These are phyloP conservation scores for Luffa aegyptiaca DNA, from an alignment of 306 rosid genomes.

Conservation along the genomic window DNA sequence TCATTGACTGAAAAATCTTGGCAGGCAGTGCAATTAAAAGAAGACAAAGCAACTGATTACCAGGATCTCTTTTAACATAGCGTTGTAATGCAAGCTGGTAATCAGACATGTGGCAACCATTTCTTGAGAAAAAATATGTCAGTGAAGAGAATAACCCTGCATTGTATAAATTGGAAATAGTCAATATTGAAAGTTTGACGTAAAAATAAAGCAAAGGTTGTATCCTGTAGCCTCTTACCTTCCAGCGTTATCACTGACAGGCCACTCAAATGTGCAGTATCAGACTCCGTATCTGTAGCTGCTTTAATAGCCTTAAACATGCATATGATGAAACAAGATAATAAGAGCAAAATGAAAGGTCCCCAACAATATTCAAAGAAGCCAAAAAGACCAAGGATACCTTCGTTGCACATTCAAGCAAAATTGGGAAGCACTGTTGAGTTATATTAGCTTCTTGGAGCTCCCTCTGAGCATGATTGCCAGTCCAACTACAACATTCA, in stretches of 20 bases:
- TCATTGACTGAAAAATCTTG: not conserved
- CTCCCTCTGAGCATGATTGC: constrained; percentile 73
- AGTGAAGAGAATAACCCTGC: constrained; percentile 81
- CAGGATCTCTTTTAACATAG: constrained; percentile 52
- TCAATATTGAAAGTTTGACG: not conserved
- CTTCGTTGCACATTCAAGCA: constrained; percentile 86
- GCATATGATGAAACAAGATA: not conserved
- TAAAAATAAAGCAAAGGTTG: not conserved
- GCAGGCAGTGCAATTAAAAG: not conserved
- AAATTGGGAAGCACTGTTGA: constrained; percentile 63
- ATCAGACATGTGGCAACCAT: constrained; percentile 73
- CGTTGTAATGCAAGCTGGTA: constrained; percentile 87
- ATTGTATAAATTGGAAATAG: constrained; percentile 20
- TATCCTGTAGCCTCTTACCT: constrained; percentile 30
- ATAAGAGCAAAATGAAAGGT: constrained; percentile 10
- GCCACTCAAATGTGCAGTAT: constrained; percentile 60
- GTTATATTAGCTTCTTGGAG: constrained; percentile 86
- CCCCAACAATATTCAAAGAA: constrained; percentile 13
- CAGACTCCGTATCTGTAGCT: constrained; percentile 62
- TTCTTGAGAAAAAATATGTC: constrained; percentile 85
- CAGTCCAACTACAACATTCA: constrained; percentile 67
- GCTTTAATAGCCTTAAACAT: constrained; percentile 66
- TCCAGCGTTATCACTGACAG: constrained; percentile 64
- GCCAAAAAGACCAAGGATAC: constrained; percentile 24
- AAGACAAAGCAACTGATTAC: constrained; percentile 27